These are phyloP conservation scores for Trametes meyenii DNA, from an alignment of 768 basidiomycete species.

Conservation along the genomic window DNA sequence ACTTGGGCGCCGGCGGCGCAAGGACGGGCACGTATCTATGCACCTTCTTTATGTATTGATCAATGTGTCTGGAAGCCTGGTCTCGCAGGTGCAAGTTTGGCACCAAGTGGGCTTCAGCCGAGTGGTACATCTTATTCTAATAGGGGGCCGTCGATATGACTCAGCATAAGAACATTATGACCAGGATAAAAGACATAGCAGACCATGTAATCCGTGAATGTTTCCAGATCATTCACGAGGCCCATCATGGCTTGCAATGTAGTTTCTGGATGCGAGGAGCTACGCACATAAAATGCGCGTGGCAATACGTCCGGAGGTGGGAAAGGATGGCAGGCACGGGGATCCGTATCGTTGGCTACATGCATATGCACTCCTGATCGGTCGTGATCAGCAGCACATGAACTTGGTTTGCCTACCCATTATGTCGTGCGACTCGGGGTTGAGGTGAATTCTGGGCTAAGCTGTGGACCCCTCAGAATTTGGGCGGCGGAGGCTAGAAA, in stretches of 20 bases:
- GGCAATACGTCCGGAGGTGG: no score
- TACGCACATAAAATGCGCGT: not conserved
- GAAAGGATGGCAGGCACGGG: no score
- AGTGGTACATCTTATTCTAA: not conserved
- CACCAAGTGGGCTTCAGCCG: not conserved
- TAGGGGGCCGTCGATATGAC: no score
- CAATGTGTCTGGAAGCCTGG: not conserved
- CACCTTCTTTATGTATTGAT: not conserved
- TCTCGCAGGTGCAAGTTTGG: not conserved
- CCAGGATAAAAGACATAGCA: not conserved
- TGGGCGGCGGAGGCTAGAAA: no score
- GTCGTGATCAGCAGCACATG: no score
- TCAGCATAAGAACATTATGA: no score
- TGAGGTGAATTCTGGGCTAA: no score
- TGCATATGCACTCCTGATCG: no score
- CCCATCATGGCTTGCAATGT: slow-evolving; percentile 2
- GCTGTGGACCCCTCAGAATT: no score
- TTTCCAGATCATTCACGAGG: not conserved
- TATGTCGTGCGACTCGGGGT: no score
- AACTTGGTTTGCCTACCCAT: no score
- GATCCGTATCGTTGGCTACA: no score
- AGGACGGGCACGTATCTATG: not conserved
- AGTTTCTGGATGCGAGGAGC: not conserved
- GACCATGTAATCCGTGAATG: not conserved
- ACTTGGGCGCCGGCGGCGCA: not conserved